phyloP scores from a whole-genome alignment of 768 basidiomycete genomes.

The Lentinula detonsa region DNA sequence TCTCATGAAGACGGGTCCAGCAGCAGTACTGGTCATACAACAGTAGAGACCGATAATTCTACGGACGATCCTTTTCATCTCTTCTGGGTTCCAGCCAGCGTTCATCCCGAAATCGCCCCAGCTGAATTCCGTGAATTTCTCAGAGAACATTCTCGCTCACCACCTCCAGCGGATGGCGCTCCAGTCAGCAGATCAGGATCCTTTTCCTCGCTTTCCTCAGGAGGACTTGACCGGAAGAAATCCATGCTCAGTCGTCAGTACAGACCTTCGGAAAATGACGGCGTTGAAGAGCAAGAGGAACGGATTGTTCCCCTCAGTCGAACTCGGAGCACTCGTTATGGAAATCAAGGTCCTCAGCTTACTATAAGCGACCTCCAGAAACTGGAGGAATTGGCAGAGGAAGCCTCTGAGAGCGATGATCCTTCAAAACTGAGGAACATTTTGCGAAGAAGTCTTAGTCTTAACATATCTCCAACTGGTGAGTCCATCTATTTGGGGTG shows the following conservation, averaged over 20 bases:
- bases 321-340: constrained; percentile 62
- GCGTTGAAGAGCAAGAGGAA: constrained; percentile 58
- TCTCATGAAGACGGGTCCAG: constrained; percentile 30
- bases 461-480: constrained; percentile 85
- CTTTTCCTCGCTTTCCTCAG: constrained; percentile 31
- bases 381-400: constrained; percentile 89
- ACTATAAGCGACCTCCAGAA: constrained; percentile 93
- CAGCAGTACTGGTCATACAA: constrained; percentile 9
- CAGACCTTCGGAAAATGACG: constrained; percentile 72
- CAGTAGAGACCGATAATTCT: constrained; percentile 26
- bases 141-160: constrained; percentile 79
- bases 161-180: constrained; percentile 43
- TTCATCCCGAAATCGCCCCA: constrained; percentile 97
- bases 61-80: constrained; percentile 82
- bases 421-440: constrained; percentile 73
- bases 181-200: constrained; percentile 37
- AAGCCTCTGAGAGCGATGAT: constrained; percentile 79
- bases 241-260: constrained; percentile 97
- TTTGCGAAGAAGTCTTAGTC: constrained; percentile 79
- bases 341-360: constrained; percentile 72
- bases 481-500: constrained; percentile 31
- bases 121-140: constrained; percentile 94
- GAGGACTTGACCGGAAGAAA: constrained; percentile 71
- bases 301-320: constrained; percentile 62
- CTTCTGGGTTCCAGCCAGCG: constrained; percentile 96